phyloP scores from a whole-genome alignment of 1,139 yeast genomes.

The Fermentozyma sake region DNA sequence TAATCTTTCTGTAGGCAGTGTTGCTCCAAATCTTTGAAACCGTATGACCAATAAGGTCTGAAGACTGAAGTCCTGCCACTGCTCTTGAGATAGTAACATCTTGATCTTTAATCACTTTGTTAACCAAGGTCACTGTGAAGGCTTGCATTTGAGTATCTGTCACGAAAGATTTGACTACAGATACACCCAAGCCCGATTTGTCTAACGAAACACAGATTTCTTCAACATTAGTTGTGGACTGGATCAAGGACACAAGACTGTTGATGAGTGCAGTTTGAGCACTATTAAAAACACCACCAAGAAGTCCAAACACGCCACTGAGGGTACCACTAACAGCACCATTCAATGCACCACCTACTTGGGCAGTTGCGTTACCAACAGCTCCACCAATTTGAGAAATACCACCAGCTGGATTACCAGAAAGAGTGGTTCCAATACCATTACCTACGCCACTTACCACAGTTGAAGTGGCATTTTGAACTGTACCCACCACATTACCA shows the following conservation, averaged over 20 bases:
- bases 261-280: conserved; percentile 6
- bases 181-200: conserved; percentile 27
- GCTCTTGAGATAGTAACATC: conserved; percentile 14
- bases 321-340: too few species aligned
- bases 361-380: too few species aligned
- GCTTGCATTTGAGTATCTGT: conserved; percentile 18
- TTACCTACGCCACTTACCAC: background rate
- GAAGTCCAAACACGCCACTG: too few species aligned
- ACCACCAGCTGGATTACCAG: background rate
- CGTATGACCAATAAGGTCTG: conserved; percentile 10
- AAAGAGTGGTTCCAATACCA: background rate
- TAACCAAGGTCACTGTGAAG: conserved; percentile 18
- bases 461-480: too few species aligned
- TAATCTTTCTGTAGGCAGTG: conserved; percentile 6
- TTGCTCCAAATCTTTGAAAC: conserved; percentile 9
- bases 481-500: too few species aligned
- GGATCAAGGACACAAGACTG: conserved; percentile 12
- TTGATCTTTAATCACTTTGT: conserved; percentile 14
- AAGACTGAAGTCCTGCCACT: conserved; percentile 9
- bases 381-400: conserved; percentile 1
- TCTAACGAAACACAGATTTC: conserved; percentile 22
- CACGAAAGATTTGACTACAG: conserved; percentile 17
- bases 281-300: conserved; percentile 4
- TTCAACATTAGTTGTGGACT: conserved; percentile 7
- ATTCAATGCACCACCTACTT: too few species aligned